Conservation (phyloP, 2,329 filamentous ascomycete species). For the Trichophyton mentagrophytes region DNA sequence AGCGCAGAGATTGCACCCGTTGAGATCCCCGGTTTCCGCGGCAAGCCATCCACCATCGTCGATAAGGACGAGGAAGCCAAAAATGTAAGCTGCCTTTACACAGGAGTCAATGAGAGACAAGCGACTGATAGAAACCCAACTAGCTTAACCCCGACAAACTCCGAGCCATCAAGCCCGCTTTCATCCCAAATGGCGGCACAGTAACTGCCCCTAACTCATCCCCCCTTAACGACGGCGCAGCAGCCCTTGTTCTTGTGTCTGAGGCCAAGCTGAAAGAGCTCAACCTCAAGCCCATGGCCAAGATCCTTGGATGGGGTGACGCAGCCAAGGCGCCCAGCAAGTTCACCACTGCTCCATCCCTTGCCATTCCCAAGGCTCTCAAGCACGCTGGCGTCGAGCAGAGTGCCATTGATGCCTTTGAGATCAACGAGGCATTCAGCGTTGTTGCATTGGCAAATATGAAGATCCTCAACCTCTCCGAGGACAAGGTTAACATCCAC, state of each 20-base stretch:
- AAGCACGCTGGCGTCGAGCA: conserved; percentile 78
- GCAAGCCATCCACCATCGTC: conserved; percentile 71
- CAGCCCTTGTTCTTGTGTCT: conserved; percentile 83
- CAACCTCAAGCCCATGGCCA: conserved; percentile 79
- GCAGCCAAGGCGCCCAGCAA: conserved; percentile 82
- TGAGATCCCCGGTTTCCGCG: conserved; percentile 73
- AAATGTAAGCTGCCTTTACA: conserved; percentile 46
- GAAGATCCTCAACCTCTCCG: conserved; percentile 67
- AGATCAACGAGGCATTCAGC: conserved; percentile 99
- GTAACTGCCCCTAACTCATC: conserved; percentile 95
- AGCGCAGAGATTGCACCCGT: conserved; percentile 76
- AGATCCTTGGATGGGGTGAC: conserved; percentile 95
- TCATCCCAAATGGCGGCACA: conserved; percentile 63
- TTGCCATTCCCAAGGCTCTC: conserved; percentile 94
- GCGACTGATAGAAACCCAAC: conserved; percentile 6
- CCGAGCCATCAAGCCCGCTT: conserved; percentile 70
- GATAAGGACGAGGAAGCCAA: conserved; percentile 90
- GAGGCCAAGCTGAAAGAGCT: conserved; percentile 90
- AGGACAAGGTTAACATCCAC: conserved; percentile 87
- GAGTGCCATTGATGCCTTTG: conserved; percentile 76
- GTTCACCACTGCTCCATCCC: conserved; percentile 86
- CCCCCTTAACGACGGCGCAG: conserved; percentile 87
- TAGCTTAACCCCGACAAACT: conserved; percentile 68
- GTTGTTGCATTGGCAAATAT: conserved; percentile 93
- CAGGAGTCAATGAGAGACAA: not conserved